These are phyloP conservation scores for Ustilago curta DNA, from an alignment of 1,284 basidiomycete species.

Conservation along the genomic window DNA sequence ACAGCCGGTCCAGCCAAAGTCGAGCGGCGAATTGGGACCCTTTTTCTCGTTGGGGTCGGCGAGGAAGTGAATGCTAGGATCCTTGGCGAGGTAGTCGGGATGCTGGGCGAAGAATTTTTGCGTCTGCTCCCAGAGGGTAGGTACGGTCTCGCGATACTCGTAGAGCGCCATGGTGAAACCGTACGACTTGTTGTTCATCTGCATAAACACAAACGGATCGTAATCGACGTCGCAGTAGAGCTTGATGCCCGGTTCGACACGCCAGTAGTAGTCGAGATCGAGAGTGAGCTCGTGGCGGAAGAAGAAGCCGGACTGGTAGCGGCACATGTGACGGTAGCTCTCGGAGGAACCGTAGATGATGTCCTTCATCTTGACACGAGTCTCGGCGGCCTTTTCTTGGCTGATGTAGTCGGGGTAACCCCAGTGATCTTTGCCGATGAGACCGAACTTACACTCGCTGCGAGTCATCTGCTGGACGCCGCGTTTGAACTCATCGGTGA, in stretches of 20 bases:
- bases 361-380: constrained; percentile 78
- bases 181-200: constrained; percentile 78
- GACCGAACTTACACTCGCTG: constrained; percentile 75
- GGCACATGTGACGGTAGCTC: constrained; percentile 76
- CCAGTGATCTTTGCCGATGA: constrained; percentile 86
- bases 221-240: constrained; percentile 82
- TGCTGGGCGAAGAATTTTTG: constrained; percentile 78
- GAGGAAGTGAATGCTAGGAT: constrained; percentile 81
- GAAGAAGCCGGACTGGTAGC: constrained; percentile 90
- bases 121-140: constrained; percentile 79
- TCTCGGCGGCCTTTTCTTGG: constrained; percentile 75
- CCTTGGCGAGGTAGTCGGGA: constrained; percentile 78
- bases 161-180: constrained; percentile 83
- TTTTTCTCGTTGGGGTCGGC: constrained; percentile 76
- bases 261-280: constrained; percentile 92
- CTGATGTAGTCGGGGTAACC: constrained; percentile 79
- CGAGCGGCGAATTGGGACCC: constrained; percentile 71
- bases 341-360: constrained; percentile 86
- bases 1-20: constrained; percentile 75
- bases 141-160: constrained; percentile 83
- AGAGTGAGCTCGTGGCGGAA: constrained; percentile 72
- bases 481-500: constrained; percentile 70
- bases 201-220: constrained; percentile 90
- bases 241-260: constrained; percentile 81
- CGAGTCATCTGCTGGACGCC: constrained; percentile 66